A percentile compares a stretch with the other conserved stretches of the same genome.
Evolutionary conservation across 1,284 basidiomycete species (phyloP).

Genomic region (Heterobasidion annosum): DNA sequence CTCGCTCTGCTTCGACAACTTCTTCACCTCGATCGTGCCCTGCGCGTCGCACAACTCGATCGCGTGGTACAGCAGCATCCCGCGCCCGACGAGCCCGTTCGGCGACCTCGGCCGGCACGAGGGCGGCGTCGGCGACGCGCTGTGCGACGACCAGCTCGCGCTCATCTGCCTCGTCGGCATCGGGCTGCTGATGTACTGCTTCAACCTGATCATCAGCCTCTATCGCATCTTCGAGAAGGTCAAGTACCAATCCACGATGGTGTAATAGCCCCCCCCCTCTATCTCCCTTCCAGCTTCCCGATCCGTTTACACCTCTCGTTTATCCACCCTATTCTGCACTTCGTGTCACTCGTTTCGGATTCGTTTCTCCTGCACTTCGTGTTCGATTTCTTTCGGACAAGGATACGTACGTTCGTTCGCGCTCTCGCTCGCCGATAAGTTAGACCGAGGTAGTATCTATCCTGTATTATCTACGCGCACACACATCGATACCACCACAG

Average conservation of each 20-base stretch:
- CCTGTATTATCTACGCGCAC: background rate
- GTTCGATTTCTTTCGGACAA: too few species aligned
- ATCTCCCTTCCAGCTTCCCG: background rate
- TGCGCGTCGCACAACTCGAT: constrained; percentile 53
- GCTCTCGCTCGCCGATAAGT: too few species aligned
- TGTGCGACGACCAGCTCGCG: constrained; percentile 67
- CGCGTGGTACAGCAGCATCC: constrained; percentile 64
- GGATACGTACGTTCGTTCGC: too few species aligned
- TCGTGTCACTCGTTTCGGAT: background rate
- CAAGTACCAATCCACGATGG: constrained; percentile 38
- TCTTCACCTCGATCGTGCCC: constrained; percentile 78
- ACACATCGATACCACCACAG: background rate
- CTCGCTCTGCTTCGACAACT: constrained; percentile 84
- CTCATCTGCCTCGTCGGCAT: constrained; percentile 70
- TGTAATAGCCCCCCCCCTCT: too few species aligned
- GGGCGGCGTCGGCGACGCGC: constrained; percentile 38
- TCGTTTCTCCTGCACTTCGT: background rate
- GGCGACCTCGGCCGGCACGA: constrained; percentile 29
- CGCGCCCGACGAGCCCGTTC: constrained; percentile 33
- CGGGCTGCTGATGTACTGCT: constrained; percentile 70
- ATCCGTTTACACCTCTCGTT: background rate
- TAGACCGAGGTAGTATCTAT: background rate
- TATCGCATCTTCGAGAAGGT: constrained; percentile 86
- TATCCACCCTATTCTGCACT: background rate
- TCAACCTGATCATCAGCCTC: constrained; percentile 76